phyloP scores from a whole-genome alignment of 331 rosid genomes.

The Quercus tomentella region DNA sequence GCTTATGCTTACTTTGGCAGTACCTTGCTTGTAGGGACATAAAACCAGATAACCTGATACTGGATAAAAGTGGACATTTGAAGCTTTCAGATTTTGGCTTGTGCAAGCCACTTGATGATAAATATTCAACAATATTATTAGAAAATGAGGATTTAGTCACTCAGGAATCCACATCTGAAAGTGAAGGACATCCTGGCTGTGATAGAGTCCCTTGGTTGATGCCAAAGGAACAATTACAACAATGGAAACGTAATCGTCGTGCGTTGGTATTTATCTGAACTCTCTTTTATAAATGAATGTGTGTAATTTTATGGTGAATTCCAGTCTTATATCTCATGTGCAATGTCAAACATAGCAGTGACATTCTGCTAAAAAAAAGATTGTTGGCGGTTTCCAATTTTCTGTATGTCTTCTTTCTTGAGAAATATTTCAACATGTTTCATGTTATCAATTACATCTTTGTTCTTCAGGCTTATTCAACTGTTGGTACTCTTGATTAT shows the following conservation, averaged over 20 bases:
- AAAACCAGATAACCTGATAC: constrained; percentile 96
- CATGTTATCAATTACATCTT: background rate
- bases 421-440: background rate
- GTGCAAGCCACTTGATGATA: constrained; percentile 96
- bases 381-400: constrained; percentile 6
- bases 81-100: constrained; percentile 99
- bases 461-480: constrained; percentile 78
- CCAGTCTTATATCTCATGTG: background rate
- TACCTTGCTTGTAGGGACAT: constrained; percentile 80
- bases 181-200: constrained; percentile 54
- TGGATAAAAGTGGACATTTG: constrained; percentile 93
- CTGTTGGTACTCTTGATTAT: constrained; percentile 99
- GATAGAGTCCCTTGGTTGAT: constrained; percentile 76
- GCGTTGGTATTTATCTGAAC: constrained; percentile 56
- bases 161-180: constrained; percentile 61
- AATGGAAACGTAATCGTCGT: constrained; percentile 98
- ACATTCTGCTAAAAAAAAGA: background rate
- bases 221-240: constrained; percentile 92
- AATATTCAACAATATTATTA: constrained; percentile 79
- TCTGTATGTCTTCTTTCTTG: background rate
- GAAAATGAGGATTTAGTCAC: constrained; percentile 65
- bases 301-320: constrained; percentile 8
- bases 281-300: constrained; percentile 10
- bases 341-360: background rate
- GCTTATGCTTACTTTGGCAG: constrained; percentile 28